Conservation (phyloP, 2,329 filamentous ascomycete species). For the Xylariaceae sp. region DNA sequence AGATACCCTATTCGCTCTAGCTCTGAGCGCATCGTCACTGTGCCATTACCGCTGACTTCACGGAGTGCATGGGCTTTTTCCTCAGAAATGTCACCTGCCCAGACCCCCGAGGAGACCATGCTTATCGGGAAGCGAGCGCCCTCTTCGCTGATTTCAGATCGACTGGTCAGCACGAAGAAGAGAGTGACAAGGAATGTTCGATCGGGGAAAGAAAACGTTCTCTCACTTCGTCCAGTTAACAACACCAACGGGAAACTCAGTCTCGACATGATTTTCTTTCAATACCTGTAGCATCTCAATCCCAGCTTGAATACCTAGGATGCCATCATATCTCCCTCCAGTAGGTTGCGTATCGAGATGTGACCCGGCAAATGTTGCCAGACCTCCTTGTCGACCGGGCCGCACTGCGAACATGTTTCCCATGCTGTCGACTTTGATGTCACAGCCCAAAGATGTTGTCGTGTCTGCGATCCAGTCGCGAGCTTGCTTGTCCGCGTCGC, state of each 20-base stretch:
- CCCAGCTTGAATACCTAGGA: constrained; percentile 70
- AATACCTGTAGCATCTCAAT: constrained; percentile 70
- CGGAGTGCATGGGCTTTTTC: constrained; percentile 58
- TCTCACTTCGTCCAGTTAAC: constrained; percentile 71
- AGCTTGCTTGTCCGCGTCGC: constrained; percentile 67
- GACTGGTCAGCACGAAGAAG: too few relatives aligned
- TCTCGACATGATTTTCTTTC: constrained; percentile 65
- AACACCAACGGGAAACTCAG: constrained; percentile 68
- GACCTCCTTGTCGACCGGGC: constrained; percentile 56
- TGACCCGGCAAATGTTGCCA: constrained; percentile 67
- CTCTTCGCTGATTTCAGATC: constrained; percentile 53
- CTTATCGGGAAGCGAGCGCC: constrained; percentile 75
- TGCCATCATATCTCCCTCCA: constrained; percentile 73
- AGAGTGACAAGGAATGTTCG: background rate
- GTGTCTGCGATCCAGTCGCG: constrained; percentile 74
- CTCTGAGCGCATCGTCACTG: constrained; percentile 64
- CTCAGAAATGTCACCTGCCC: constrained; percentile 66
- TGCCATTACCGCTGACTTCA: constrained; percentile 56
- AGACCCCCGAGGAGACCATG: constrained; percentile 74
- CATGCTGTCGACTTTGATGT: constrained; percentile 68
- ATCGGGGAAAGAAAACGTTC: background rate
- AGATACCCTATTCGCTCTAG: constrained; percentile 71
- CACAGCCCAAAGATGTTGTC: constrained; percentile 62
- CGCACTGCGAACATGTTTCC: constrained; percentile 78
- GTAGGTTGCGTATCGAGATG: constrained; percentile 65